Evolutionary conservation across 2,329 filamentous ascomycete species (phyloP), one percentile per base, ranked within the genome.

Genomic region (Colletotrichum scovillei): DNA sequence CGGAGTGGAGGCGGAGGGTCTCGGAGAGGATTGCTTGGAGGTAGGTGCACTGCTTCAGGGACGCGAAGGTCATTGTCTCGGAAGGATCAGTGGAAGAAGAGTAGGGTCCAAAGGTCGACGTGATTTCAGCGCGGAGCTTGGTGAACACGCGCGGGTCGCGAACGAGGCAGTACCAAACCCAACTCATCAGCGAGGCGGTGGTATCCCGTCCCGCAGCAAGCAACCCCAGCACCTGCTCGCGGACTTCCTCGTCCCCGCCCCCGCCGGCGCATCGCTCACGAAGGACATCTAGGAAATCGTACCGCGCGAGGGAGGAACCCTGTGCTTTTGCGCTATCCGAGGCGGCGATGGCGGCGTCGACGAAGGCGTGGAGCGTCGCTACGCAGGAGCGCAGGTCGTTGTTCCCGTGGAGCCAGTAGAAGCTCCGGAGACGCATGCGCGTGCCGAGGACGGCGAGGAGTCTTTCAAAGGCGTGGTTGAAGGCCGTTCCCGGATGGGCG

Each of bases 1-100:
- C 73, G 0, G 83, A 80, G 69, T 81, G 82, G 6, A 84, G 75
- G 2, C 83, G 80, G 5, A 84, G 76, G 16, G 74, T 76, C 73
- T 78, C 77, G 11, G 75, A 76, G 42, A 80, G 71, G 52, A 77
- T 73, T 38, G 77, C 69, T 30, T 78, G 76, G 16, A 80, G 75
- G 57, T 79, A 77, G 5, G 75, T 67, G 74, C 78, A 77, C 30
- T 63, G 69, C 62, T 77, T 78, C 22, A 80, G 65, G 26, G 42
- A 58, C 46, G 74, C 74, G 9, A 76, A 77, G 0, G 76, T 49
- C 42, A 76, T 35, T 35, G 6, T 26, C 5, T 22, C 63, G 3
- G 14, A 22, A 2, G 63, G 55, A 14, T 65, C 56, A 7, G 57
- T 16, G 2, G 63, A 28, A 42, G 38, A 19, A 14, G 38, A 16